Evolutionary conservation across 139 green algal genomes (phyloP).

Genomic region (Monoraphidium neglectum): DNA sequence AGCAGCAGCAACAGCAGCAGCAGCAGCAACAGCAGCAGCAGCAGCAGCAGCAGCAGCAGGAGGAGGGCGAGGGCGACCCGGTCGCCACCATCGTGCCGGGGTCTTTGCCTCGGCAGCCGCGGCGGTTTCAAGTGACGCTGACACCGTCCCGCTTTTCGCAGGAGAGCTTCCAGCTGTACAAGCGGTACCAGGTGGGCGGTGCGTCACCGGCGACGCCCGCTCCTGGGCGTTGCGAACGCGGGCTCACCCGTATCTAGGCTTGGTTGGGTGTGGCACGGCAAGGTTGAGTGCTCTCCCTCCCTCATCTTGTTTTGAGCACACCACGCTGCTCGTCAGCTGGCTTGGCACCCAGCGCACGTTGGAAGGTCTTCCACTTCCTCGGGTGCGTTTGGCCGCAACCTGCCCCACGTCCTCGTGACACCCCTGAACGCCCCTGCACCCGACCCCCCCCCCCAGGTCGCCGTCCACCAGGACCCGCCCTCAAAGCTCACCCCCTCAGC

Average conservation of each 20-base stretch:
- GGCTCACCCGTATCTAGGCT: no score
- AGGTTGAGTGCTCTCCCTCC: no score
- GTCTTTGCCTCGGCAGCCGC: neutral
- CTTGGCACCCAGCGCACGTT: no score
- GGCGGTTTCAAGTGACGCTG: constrained; percentile 8
- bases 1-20: neutral
- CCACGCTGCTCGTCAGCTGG: no score
- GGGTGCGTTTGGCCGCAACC: no score
- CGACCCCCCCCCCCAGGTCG: neutral
- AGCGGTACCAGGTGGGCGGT: constrained; percentile 56
- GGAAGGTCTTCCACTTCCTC: no score
- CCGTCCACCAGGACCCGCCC: neutral
- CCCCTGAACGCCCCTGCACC: neutral
- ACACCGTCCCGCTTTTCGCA: constrained; percentile 43
- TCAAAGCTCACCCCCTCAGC: neutral
- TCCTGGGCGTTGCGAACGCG: no score
- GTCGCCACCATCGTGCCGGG: no score
- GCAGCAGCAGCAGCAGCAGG: neutral
- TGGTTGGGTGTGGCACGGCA: no score
- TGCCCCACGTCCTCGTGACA: neutral
- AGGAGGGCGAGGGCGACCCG: neutral
- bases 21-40: neutral
- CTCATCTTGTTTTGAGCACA: no score
- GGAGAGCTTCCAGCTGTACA: constrained; percentile 68
- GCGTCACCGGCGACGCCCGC: no score